These are phyloP conservation scores for Fraxinus americana DNA, from an alignment of 257 asterid species.

Conservation along the genomic window DNA sequence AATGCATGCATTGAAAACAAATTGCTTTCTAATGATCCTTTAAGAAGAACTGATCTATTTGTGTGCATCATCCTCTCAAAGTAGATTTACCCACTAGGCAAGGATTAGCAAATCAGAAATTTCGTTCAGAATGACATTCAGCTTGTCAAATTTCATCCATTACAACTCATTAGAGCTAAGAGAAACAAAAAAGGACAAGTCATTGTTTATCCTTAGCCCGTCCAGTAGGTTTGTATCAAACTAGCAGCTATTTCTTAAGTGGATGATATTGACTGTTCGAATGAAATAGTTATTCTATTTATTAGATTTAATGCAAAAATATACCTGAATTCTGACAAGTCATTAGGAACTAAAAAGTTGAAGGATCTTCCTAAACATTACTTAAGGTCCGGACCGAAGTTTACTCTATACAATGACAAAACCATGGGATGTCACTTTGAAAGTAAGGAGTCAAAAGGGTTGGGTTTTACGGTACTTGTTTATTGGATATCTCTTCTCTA, in stretches of 20 bases:
- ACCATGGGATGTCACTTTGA: background rate
- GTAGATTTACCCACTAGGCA: background rate
- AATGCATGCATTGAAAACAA: background rate
- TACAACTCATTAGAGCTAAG: background rate
- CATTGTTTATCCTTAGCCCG: background rate
- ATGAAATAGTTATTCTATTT: background rate
- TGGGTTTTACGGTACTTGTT: background rate
- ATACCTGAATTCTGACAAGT: background rate
- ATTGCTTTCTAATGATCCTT: background rate
- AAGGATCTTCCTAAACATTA: background rate
- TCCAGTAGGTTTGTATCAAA: slow-evolving; percentile 19
- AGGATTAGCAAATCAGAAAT: background rate
- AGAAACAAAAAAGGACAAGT: background rate
- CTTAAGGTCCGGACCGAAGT: background rate
- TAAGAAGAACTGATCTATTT: background rate
- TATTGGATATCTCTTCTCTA: background rate
- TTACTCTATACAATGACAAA: background rate
- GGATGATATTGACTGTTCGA: background rate
- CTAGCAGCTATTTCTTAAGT: slow-evolving; percentile 28
- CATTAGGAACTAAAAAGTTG: background rate
- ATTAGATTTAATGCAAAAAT: background rate
- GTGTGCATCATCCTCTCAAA: background rate
- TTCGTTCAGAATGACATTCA: background rate
- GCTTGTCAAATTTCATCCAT: background rate
- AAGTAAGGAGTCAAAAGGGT: background rate